Percentiles rank a stretch among this genome's conserved stretches.
These are phyloP conservation scores for Serendipita sp. DNA, from an alignment of 768 basidiomycete genomes.

Conservation along the genomic window DNA sequence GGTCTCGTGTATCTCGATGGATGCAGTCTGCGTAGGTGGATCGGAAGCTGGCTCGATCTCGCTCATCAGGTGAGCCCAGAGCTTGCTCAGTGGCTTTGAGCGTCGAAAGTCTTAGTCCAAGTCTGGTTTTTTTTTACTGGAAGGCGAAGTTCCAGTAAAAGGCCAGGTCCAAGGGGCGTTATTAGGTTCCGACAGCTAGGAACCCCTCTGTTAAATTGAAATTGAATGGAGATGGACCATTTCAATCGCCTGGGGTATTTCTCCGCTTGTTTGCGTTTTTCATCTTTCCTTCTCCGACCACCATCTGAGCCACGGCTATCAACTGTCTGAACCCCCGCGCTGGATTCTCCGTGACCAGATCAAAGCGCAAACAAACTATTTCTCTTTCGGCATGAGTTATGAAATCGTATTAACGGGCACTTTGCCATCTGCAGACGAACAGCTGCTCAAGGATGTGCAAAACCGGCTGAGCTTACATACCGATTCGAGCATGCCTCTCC, in stretches of 20 bases:
- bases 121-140: neutral
- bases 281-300: neutral
- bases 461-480: slow-evolving; percentile 4
- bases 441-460: neutral
- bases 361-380: neutral
- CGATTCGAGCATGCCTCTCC: neutral
- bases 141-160: too few species aligned
- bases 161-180: too few species aligned
- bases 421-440: neutral
- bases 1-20: neutral
- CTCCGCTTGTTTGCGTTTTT: neutral
- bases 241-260: too few species aligned
- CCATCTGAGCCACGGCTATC: neutral
- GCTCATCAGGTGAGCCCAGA: neutral
- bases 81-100: neutral
- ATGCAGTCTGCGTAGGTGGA: neutral
- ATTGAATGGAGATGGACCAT: too few species aligned
- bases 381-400: neutral
- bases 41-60: slow-evolving; percentile 4
- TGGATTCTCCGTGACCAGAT: too few species aligned
- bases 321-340: too few species aligned
- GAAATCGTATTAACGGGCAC: neutral
- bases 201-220: too few species aligned
- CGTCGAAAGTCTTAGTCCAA: neutral
- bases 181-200: too few species aligned